A percentile compares a stretch with the other conserved stretches of the same genome.
Conservation (phyloP, 2,329 filamentous ascomycete species). For the Cytospora mali region DNA sequence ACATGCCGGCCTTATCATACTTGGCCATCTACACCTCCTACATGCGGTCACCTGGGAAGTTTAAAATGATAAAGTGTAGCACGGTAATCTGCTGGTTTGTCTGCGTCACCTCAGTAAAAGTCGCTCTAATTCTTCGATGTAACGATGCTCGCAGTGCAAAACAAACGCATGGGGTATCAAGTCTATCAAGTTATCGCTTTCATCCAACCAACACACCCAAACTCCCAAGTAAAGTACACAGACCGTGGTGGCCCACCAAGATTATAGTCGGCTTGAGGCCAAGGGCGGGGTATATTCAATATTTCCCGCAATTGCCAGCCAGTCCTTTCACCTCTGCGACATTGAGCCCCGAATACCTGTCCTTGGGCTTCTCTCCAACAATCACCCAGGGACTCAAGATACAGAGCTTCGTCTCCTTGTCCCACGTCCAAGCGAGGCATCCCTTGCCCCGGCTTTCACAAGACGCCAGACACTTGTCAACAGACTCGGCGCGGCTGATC, state of each 20-base stretch:
- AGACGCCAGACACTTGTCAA: conserved; percentile 46
- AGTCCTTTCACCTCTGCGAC: conserved; percentile 29
- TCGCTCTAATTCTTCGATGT: background rate
- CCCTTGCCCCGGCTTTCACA: conserved; percentile 43
- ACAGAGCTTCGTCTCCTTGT: conserved; percentile 44
- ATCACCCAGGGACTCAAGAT: conserved; percentile 54
- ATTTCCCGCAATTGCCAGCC: conserved; percentile 27
- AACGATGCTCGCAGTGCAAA: background rate
- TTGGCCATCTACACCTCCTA: too few relatives aligned
- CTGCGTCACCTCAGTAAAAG: background rate
- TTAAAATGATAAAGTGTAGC: too few relatives aligned
- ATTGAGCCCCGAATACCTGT: conserved; percentile 45
- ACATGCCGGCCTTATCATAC: too few relatives aligned
- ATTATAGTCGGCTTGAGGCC: background rate
- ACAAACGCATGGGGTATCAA: conserved; percentile 16
- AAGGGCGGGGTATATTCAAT: background rate
- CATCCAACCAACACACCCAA: conserved; percentile 6
- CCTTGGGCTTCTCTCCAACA: conserved; percentile 42
- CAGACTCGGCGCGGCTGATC: conserved; percentile 40
- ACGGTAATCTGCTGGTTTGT: background rate
- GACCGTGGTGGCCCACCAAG: background rate
- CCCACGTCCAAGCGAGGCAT: conserved; percentile 58
- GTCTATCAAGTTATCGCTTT: background rate
- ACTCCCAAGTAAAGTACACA: background rate
- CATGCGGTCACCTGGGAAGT: too few relatives aligned